A percentile compares a stretch with the other conserved stretches of the same genome.
Evolutionary conservation across 306 rosid genomes (phyloP).

Genomic region (Quercus bicolor): DNA sequence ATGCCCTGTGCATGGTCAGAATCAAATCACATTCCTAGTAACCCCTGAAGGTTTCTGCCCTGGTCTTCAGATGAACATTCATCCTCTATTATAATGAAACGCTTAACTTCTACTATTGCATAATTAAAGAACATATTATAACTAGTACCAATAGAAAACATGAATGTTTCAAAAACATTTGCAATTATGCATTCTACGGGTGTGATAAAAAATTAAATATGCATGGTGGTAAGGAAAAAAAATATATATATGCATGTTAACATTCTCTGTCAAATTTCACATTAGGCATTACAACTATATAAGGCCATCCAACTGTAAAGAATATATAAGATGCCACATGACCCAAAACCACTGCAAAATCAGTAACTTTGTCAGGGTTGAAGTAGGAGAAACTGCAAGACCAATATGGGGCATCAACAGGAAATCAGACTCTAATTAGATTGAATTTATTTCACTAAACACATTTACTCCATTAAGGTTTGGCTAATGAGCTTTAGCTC

Average conservation of each 20-base stretch:
- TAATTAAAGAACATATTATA: not conserved
- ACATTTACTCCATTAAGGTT: not conserved
- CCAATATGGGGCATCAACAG: not conserved
- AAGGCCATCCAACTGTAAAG: not conserved
- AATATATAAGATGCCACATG: not conserved
- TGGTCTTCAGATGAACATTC: not conserved
- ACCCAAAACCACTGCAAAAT: not conserved
- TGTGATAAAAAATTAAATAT: not conserved
- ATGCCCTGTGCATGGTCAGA: not conserved
- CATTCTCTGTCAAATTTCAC: not conserved
- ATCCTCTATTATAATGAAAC: not conserved
- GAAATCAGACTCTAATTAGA: not conserved
- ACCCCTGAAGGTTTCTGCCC: not conserved
- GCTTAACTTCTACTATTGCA: not conserved
- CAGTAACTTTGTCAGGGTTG: not conserved
- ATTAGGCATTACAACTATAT: not conserved
- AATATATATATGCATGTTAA: not conserved
- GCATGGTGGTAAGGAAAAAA: too few relatives aligned
- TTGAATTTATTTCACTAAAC: not conserved
- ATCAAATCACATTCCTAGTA: constrained; percentile 8
- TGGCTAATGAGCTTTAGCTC: not conserved
- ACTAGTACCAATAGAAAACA: not conserved
- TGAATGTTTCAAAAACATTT: not conserved
- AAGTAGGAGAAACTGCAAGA: not conserved
- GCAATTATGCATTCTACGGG: not conserved